Base-by-base conservation (phyloP, 176 grass and related monocot species). In the Alloteropsis semialata region DNA sequence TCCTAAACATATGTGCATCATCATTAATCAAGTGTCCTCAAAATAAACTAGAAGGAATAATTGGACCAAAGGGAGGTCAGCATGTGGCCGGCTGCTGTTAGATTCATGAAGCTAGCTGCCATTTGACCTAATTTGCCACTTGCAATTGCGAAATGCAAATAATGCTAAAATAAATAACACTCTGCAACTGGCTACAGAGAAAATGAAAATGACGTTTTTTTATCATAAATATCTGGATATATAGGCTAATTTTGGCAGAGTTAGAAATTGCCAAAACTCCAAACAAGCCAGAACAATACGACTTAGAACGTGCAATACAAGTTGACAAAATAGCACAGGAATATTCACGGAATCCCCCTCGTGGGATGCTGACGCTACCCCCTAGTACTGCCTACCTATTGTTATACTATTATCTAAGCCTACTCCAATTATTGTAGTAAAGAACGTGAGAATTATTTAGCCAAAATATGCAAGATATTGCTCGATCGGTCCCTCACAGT, bases 341-440 rank as follows among this genome's bases (percentile, higher is more conserved):
- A 72, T 72, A 48, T 72, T 30, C 69, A 18, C 30, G 25, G 69
- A 49, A 72, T 49, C 43, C 67, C 13, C 19, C n/a, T 16, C 67
- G 24, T 25, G 25, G 10, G 39, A 48, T 16, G 67, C 48, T 69
- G 39, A 61, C 39, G 27, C 28, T 10, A 34, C 3, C 10, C 3
- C 53, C 14, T 16, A 32, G 0, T 43, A 28, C 16, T n/a, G 12
- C 27, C 5, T 43, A 36, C 18, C 36, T 69, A 0, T 70, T 45
- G 67, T 45, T n/a, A n/a, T n/a, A n/a, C n/a, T n/a, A n/a, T 45
- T 70, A 25, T 9, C 41, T 16, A 70, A 45, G 41, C 55, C 42
- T 61, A 27, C 55, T 48, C 12, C 80, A 82, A 82, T 73, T 62
- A 82, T 82, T 82, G 55, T 10, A 19, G 21, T 82, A 82, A 82